A percentile compares a stretch with the other conserved stretches of the same genome.
Evolutionary conservation across 1,284 basidiomycete species (phyloP).

Genomic region (Microstroma glucosiphilum): DNA sequence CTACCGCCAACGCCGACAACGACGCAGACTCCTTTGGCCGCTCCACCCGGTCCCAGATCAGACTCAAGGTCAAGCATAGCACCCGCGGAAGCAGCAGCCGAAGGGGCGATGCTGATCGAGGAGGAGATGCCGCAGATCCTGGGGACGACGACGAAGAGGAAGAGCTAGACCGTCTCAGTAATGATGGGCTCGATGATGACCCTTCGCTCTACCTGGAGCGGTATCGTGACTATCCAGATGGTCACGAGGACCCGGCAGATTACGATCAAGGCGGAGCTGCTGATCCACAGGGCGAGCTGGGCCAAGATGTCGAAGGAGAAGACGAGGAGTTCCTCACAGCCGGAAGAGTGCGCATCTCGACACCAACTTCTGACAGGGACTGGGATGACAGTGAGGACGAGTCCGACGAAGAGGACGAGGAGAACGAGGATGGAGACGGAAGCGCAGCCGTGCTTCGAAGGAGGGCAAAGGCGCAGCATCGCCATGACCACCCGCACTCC

Average conservation of each 20-base stretch:
- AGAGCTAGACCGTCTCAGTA: not conserved
- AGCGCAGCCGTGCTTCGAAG: not conserved
- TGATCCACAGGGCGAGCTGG: not conserved
- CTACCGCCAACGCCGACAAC: not conserved
- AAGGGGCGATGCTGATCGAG: too few species aligned
- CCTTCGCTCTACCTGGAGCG: not conserved
- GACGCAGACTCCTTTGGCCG: slow-evolving; percentile 1
- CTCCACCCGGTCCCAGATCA: slow-evolving; percentile 1
- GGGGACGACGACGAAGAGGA: not conserved
- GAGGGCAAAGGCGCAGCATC: not conserved
- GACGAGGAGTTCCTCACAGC: not conserved
- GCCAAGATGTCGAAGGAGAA: not conserved
- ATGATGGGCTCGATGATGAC: not conserved
- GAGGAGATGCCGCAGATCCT: not conserved
- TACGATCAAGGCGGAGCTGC: not conserved
- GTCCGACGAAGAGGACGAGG: not conserved
- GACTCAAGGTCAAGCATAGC: slow-evolving; percentile 1
- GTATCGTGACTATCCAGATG: not conserved
- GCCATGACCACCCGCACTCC: not conserved
- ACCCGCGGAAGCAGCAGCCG: too few species aligned
- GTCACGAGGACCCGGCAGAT: not conserved
- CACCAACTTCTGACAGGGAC: not conserved
- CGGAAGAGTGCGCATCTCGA: not conserved
- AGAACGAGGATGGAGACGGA: not conserved
- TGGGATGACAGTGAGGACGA: slow-evolving; percentile 6